Evolutionary conservation across 805 yeast species (phyloP), one percentile per base, ranked within the genome.

Genomic region (Saturnispora diversa): DNA sequence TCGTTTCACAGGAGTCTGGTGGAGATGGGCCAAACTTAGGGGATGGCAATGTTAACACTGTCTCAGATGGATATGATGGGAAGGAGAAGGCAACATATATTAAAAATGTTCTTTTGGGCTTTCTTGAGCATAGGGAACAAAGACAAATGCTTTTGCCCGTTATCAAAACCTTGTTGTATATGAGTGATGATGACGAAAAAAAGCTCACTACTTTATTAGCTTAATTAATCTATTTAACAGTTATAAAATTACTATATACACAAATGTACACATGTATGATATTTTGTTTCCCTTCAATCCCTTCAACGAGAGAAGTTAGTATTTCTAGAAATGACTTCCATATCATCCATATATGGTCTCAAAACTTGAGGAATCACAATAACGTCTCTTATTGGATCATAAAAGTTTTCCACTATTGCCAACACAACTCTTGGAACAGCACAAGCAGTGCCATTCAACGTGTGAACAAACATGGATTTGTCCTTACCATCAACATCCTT

Each of bases 391-490:
- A 49, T 59, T 3, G 77, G 72, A 46, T 86, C 80, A 53, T 83
- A 92, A 50, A 72, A 72, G 57, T 83, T 92, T 62, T 92, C 98
- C 4, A 90, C 64, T n/a, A 92, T 70, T 1, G 97, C 96, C 16
- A 88, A 70, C 15, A 92, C 77, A 1, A 88, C 80, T 44, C 98
- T 67, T 2, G 98, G 98, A 12, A 90, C 80, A 1, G 98, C 98
- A 72, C 88, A 72, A 2, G 95, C 95, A 0, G 98, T 92, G 13
- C 97, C 98, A 50, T 92, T 92, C 34, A 92, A 67, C 0, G 98
- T 92, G 47, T 84, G 87, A 0, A 76, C 86, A 53, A 70, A 83
- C 22, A 24, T n/a, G 13, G 33, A 17, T 23, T 32, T 39, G n/a
- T 30, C 42, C 32, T 63, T 55, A n/a, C 63, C 46, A 34, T 60